phyloP scores from a whole-genome alignment of 768 basidiomycete species.

The Boletus sp. region DNA sequence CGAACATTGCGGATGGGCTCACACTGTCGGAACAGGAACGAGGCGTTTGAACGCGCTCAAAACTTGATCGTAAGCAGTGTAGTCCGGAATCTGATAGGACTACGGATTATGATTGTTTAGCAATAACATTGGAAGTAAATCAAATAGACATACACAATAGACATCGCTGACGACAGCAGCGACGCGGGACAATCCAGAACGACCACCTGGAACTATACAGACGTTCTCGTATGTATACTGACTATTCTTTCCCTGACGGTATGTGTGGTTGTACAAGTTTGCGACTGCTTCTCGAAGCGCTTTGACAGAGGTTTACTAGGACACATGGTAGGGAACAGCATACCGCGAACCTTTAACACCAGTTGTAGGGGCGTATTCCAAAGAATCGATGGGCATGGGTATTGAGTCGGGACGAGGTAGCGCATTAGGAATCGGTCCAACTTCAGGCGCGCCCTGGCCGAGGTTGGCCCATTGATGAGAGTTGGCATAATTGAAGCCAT shows the following conservation, averaged over 20 bases:
- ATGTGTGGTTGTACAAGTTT: slow-evolving; percentile 82
- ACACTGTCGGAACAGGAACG: slow-evolving; percentile 89
- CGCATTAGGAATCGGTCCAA: slow-evolving; percentile 78
- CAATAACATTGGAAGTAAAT: not conserved
- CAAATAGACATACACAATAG: slow-evolving; percentile 54
- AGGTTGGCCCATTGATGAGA: slow-evolving; percentile 84
- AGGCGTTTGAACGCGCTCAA: slow-evolving; percentile 84
- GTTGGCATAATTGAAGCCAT: slow-evolving; percentile 79
- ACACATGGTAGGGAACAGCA: not conserved
- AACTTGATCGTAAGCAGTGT: slow-evolving; percentile 85
- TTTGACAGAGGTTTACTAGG: slow-evolving; percentile 26
- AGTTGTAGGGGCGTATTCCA: slow-evolving; percentile 92
- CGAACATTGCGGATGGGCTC: slow-evolving; percentile 28
- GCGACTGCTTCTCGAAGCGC: slow-evolving; percentile 88
- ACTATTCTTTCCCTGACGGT: slow-evolving; percentile 74
- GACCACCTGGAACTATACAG: slow-evolving; percentile 92
- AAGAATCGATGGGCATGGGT: slow-evolving; percentile 61
- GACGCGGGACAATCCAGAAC: slow-evolving; percentile 83
- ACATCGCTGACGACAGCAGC: slow-evolving; percentile 92
- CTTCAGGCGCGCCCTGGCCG: slow-evolving; percentile 91
- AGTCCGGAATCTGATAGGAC: slow-evolving; percentile 91
- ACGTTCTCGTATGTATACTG: slow-evolving; percentile 92
- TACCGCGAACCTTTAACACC: slow-evolving; percentile 68
- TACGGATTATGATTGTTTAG: slow-evolving; percentile 24
- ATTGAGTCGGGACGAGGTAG: slow-evolving; percentile 63